Percentiles rank a stretch among this genome's conserved stretches.
phyloP scores from a whole-genome alignment of 2,329 filamentous ascomycete species.

The Xylaria sp. region DNA sequence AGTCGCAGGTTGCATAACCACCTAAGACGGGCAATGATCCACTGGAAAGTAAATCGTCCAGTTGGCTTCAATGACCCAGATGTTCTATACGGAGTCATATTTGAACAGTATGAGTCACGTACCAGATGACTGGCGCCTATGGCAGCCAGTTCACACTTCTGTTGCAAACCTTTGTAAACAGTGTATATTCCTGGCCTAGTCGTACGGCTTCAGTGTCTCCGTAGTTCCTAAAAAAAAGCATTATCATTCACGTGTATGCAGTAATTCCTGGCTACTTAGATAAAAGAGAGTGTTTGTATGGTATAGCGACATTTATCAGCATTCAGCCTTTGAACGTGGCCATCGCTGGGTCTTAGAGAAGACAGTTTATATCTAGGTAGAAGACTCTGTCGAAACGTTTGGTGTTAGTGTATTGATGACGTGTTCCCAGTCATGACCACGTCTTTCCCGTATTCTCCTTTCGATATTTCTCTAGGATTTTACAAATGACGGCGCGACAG shows the following conservation, averaged over 20 bases:
- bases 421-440: neutral
- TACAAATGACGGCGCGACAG: slow-evolving; percentile 12
- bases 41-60: neutral
- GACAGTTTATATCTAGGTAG: neutral
- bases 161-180: neutral
- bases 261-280: neutral
- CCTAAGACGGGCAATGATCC: neutral
- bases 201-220: neutral
- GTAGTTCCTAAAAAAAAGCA: neutral
- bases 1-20: neutral
- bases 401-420: neutral
- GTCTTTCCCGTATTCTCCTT: too few relatives aligned
- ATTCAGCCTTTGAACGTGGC: neutral
- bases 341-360: neutral
- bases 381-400: neutral
- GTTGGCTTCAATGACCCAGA: neutral
- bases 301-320: neutral
- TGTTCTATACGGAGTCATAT: neutral
- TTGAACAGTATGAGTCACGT: neutral
- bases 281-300: neutral
- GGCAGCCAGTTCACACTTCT: too few relatives aligned
- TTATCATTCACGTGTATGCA: neutral
- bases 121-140: neutral
- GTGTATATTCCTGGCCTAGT: neutral
- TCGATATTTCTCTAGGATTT: neutral